A percentile compares a stretch with the other conserved stretches of the same genome.
phyloP scores from a whole-genome alignment of 2,329 filamentous ascomycete genomes.

The Zarea fungicola region DNA sequence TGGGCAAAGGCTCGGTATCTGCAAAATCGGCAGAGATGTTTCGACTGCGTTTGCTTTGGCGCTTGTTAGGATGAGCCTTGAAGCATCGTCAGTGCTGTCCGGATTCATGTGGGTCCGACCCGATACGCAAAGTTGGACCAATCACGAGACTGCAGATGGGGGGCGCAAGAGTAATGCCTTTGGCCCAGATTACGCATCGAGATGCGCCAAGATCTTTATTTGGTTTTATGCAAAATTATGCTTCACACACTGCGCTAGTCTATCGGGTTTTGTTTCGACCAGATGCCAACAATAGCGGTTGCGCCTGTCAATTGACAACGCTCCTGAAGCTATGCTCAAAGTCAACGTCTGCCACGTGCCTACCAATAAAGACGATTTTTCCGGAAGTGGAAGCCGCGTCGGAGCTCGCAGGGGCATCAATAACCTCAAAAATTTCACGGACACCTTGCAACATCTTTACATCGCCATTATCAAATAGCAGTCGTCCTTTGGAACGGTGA shows the following conservation, averaged over 20 bases:
- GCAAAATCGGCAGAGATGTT: neutral
- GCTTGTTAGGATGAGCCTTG: neutral
- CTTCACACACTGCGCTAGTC: neutral
- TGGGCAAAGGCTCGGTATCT: neutral
- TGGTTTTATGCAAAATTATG: neutral
- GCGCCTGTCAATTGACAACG: conserved; percentile 20
- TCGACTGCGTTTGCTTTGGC: conserved; percentile 8
- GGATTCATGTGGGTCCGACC: conserved; percentile 34
- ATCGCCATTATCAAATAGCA: conserved; percentile 59
- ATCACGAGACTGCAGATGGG: conserved; percentile 11
- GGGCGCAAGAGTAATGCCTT: neutral
- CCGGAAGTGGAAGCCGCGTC: conserved; percentile 31
- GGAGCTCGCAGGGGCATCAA: conserved; percentile 49
- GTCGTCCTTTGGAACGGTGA: conserved; percentile 79
- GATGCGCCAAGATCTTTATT: neutral
- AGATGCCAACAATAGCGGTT: neutral
- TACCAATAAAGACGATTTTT: conserved; percentile 62
- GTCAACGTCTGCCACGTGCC: conserved; percentile 45
- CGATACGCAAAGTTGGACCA: conserved; percentile 19
- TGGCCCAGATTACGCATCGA: neutral
- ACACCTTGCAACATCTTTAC: conserved; percentile 85
- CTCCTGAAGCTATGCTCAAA: conserved; percentile 42
- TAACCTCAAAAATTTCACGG: conserved; percentile 86
- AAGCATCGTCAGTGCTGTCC: conserved; percentile 14
- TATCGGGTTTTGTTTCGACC: neutral